Evolutionary conservation across 129 eudicot species (phyloP), one percentile per base, ranked within the genome.

Genomic region (Kitagawia praeruptora): DNA sequence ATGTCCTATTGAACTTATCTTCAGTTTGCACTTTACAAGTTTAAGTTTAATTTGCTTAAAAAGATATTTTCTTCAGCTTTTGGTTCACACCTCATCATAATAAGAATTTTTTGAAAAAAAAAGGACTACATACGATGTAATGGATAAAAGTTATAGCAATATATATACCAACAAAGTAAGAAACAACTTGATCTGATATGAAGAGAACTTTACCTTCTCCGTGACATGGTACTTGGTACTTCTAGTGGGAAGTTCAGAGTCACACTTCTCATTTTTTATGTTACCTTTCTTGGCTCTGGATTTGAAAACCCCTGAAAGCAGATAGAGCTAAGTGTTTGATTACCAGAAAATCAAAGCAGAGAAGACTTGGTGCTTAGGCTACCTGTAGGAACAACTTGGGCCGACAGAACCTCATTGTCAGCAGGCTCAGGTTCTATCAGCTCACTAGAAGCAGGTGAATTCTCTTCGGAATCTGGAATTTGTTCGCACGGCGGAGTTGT

Each of bases 381-480:
- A 91, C 98, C 98, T 90, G 81, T 88, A 37, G 80, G 79, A 78
- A 38, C 58, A 82, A 49, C 81, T 61, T 23, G 66, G 28, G 96
- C 85, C 0, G 96, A 92, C 81, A 80, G 91, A 81, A 95, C 89
- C 89, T 95, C 98, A 38, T 85, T 87, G 11, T 88, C 93, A 45
- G 72, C 81, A 13, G 81, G 34, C 81, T 87, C 94, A 31, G 81
- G 70, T 77, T 92, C 92, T 25, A 87, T 86, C 66, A 85, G 82
- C 79, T 85, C 89, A 85, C 96, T 92, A 58, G 88, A 82, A 49
- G 83, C 81, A n/a, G 78, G 70, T 42, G 98, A 87, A 37, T 74
- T 48, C 70, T 84, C 87, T 80, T 86, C 88, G 15, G 78, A 74
- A 38, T 83, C 85, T 28, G 70, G 67, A 56, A 42, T 48, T 80